phyloP scores from a whole-genome alignment of 306 rosid species.

The Begonia loranthoides region DNA sequence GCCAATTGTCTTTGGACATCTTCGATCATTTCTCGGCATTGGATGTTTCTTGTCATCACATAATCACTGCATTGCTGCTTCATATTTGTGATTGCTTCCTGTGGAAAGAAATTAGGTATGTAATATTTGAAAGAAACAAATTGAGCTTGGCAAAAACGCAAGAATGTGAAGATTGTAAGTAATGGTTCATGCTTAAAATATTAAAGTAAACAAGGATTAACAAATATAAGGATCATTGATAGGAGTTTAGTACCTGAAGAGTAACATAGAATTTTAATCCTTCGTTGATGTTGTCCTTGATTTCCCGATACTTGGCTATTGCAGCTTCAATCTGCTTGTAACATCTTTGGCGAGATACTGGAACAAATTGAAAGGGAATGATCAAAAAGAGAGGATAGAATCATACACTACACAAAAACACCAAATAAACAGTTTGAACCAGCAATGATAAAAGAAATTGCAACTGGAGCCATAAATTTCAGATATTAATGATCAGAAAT shows the following conservation, averaged over 20 bases:
- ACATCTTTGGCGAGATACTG: slow-evolving; percentile 86
- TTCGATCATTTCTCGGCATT: slow-evolving; percentile 91
- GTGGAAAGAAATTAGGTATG: slow-evolving; percentile 3
- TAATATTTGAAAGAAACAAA: no score
- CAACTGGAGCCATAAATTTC: no score
- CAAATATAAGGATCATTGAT: no score
- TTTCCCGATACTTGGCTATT: slow-evolving; percentile 72
- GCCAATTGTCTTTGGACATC: slow-evolving; percentile 90
- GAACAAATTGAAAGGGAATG: slow-evolving; percentile 14
- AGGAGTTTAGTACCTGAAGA: slow-evolving; percentile 46
- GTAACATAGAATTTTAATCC: slow-evolving; percentile 88
- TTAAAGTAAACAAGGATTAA: no score
- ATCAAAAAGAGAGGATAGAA: slow-evolving; percentile 10
- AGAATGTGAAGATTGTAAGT: no score
- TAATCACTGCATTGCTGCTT: slow-evolving; percentile 97
- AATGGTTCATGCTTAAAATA: no score
- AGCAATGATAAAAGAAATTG: no score
- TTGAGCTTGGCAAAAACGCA: no score
- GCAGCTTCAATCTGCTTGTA: slow-evolving; percentile 97
- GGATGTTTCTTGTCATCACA: slow-evolving; percentile 93
- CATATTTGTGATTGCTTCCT: slow-evolving; percentile 90
- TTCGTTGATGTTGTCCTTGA: slow-evolving; percentile 87
- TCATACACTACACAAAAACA: no score
- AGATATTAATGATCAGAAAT: no score
- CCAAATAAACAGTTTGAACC: no score